These are phyloP conservation scores for Yamadazyma mexicana DNA, from an alignment of 1,139 yeast genomes.

Conservation along the genomic window DNA sequence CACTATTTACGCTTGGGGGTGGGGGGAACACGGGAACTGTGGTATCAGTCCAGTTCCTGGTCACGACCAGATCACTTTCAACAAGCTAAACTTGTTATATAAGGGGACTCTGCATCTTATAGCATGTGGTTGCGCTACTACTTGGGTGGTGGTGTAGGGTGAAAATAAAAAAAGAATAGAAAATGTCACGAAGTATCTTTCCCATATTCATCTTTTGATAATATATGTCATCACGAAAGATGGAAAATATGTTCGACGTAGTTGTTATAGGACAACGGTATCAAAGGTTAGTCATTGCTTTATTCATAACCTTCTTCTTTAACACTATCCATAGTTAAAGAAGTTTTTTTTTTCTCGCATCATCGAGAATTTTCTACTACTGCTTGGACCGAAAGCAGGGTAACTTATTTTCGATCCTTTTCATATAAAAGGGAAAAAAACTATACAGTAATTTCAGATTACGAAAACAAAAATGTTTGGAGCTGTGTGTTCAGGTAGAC, in stretches of 20 bases:
- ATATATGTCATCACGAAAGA: slow-evolving; percentile 48
- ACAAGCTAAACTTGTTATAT: slow-evolving; percentile 39
- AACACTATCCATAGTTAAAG: slow-evolving; percentile 18
- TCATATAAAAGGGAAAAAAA: too few species aligned
- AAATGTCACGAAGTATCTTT: slow-evolving; percentile 76
- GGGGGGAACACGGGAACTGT: slow-evolving; percentile 99
- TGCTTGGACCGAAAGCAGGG: background rate
- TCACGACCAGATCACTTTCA: slow-evolving; percentile 34
- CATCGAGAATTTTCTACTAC: slow-evolving; percentile 7
- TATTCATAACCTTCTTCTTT: slow-evolving; percentile 22
- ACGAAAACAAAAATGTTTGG: too few species aligned
- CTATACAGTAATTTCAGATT: too few species aligned
- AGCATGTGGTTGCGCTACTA: slow-evolving; percentile 47
- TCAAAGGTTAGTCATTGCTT: slow-evolving; percentile 34
- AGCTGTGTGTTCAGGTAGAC: slow-evolving; percentile 58
- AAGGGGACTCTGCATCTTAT: slow-evolving; percentile 19
- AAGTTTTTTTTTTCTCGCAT: slow-evolving; percentile 7
- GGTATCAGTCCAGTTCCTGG: slow-evolving; percentile 41
- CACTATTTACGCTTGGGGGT: slow-evolving; percentile 79
- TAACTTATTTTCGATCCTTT: background rate
- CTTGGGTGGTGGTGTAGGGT: slow-evolving; percentile 30
- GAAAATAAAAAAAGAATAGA: background rate
- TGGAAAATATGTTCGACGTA: slow-evolving; percentile 81
- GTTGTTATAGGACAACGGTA: slow-evolving; percentile 64
- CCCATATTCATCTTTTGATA: slow-evolving; percentile 69